Conservation (phyloP, 495 filamentous ascomycete genomes). For the Thermothielavioides terrestris region DNA sequence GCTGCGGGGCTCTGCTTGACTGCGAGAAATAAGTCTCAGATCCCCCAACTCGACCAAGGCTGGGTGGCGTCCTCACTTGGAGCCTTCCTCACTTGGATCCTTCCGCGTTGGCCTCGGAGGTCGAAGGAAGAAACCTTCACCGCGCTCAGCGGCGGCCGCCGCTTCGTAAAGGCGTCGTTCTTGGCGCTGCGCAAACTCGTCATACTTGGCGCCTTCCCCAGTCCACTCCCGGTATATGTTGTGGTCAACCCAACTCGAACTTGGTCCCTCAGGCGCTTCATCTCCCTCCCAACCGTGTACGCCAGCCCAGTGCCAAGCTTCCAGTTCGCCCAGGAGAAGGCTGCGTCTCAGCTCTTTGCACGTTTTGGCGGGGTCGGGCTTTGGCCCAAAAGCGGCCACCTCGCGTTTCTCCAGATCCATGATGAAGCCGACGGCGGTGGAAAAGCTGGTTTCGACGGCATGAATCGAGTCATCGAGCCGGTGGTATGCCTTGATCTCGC, state of each 20-base stretch:
- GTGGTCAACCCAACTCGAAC: not conserved
- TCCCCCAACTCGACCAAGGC: too few relatives aligned
- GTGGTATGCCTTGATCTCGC: not conserved
- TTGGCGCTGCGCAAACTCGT: too few relatives aligned
- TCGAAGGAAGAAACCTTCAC: too few relatives aligned
- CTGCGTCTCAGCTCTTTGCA: not conserved
- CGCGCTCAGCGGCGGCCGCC: too few relatives aligned
- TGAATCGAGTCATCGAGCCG: not conserved
- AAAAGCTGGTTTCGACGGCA: not conserved
- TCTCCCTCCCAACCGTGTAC: not conserved
- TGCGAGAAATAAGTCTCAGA: too few relatives aligned
- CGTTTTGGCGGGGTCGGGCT: not conserved
- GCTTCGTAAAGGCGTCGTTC: too few relatives aligned
- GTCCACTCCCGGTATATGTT: not conserved
- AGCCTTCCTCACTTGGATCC: too few relatives aligned
- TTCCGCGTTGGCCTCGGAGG: too few relatives aligned
- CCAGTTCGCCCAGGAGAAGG: not conserved
- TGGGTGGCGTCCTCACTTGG: too few relatives aligned
- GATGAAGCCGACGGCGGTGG: not conserved
- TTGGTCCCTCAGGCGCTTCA: not conserved
- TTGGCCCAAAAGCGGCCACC: not conserved
- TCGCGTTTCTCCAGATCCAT: not conserved
- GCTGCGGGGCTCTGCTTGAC: too few relatives aligned
- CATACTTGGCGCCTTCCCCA: not conserved
- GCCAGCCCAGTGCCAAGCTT: too few relatives aligned